Percentiles rank a stretch among this genome's conserved stretches.
Evolutionary conservation across 805 yeast genomes (phyloP).

Genomic region (Saccharomycopsis schoenii): DNA sequence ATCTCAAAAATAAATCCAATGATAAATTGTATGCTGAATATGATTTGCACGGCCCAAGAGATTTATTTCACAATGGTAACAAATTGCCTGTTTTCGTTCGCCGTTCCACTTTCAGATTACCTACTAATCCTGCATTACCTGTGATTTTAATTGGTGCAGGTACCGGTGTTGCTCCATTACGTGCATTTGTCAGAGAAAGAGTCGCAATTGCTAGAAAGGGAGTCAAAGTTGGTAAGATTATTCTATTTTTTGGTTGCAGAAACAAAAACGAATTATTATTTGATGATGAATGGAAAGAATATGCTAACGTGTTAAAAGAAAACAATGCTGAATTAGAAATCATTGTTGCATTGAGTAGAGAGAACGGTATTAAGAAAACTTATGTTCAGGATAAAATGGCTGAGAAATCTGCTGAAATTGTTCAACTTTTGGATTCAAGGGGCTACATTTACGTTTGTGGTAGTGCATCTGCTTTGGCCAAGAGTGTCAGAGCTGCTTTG

Average conservation of each 20-base stretch:
- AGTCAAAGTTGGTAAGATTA: slow-evolving; percentile 54
- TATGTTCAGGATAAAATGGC: slow-evolving; percentile 78
- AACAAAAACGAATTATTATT: slow-evolving; percentile 64
- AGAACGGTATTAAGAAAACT: slow-evolving; percentile 40
- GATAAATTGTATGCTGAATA: slow-evolving; percentile 34
- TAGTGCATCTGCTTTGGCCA: slow-evolving; percentile 93
- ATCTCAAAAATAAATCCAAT: slow-evolving; percentile 41
- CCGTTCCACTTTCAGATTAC: slow-evolving; percentile 90
- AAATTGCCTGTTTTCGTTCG: slow-evolving; percentile 88
- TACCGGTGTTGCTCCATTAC: slow-evolving; percentile 97
- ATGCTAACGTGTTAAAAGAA: slow-evolving; percentile 43
- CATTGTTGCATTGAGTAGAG: slow-evolving; percentile 82
- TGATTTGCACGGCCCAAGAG: slow-evolving; percentile 80
- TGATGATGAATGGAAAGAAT: slow-evolving; percentile 81
- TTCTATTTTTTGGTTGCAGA: slow-evolving; percentile 86
- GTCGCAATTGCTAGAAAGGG: slow-evolving; percentile 43
- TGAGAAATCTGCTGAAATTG: slow-evolving; percentile 38
- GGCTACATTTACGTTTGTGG: slow-evolving; percentile 95
- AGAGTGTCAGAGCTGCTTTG: slow-evolving; percentile 74
- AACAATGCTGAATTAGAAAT: slow-evolving; percentile 46
- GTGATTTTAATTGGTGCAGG: slow-evolving; percentile 95
- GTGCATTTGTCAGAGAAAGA: slow-evolving; percentile 89
- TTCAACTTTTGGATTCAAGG: slow-evolving; percentile 47
- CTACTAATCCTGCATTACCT: slow-evolving; percentile 74
- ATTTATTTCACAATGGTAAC: slow-evolving; percentile 27